Base-by-base conservation (phyloP, 169 alveolate genomes). In the Cryptosporidium bovis region DNA sequence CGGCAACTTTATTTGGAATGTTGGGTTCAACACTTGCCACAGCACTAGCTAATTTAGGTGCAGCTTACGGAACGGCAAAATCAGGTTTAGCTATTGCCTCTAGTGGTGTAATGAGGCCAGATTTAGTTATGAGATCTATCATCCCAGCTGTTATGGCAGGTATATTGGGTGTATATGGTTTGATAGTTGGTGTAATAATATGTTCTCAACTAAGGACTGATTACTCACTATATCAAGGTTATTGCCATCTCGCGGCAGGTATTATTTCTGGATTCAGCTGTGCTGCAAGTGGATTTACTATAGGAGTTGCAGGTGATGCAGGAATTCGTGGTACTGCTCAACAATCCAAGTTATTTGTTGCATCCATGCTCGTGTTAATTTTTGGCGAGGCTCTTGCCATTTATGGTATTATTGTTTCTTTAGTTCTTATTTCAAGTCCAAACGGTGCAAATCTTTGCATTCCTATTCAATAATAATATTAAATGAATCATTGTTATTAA, bases 131-230 rank as follows among this genome's bases (percentile, higher is more conserved):
- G 93, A 94, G 93, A 84, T 93, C 97, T 29, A 83, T 95, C 40
- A 94, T 95, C 65, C 97, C 97, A 33, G 96, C 95, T 50, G 94
- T 95, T 83, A 95, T 95, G 97, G 97, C 97, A 36, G 97, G 97
- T 92, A 94, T 95, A 65, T 90, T 95, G 66, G 97, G 97, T 55
- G 95, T 95, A 66, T 95, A 95, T 92, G 97, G 97, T 36, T 92
- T 95, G 84, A 95, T 95, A 55, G 95, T 95, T 13, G 92, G 96
- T 24, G 97, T 95, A 48, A 93, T 95, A 53, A 83, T 95, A 40
- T 66, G 91, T 51, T 91, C 93, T 66, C 95, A 94, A 82, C 83
- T 95, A 71, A 91, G 90, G n/a, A n/a, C 56, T 27, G 82, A 56
- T 31, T 93, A 93, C 67, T 51, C 93, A n/a, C 68, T 71, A 71